phyloP scores from a whole-genome alignment of 2,329 filamentous ascomycete species.

The Pseudofabraea citricarpa region DNA sequence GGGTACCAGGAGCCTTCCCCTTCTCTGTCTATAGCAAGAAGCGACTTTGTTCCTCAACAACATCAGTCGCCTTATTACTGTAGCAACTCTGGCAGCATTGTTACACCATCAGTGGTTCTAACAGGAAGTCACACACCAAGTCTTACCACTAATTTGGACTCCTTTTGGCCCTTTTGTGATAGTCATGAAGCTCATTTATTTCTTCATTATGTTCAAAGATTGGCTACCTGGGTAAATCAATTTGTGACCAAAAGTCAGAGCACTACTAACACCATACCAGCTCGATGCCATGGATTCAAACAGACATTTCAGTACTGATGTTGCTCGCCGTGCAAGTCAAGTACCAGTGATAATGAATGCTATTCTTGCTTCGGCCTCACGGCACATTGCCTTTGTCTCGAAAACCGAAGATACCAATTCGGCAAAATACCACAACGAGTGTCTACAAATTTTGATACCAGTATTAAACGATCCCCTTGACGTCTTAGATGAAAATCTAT shows the following conservation, averaged over 20 bases:
- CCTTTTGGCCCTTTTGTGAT: background rate
- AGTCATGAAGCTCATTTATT: conserved; percentile 1
- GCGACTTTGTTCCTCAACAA: background rate
- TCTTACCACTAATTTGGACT: background rate
- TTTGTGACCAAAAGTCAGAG: background rate
- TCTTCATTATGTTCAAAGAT: background rate
- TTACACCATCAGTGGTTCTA: background rate
- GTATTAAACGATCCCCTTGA: conserved; percentile 31
- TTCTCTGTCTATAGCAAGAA: background rate
- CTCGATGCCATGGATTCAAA: conserved; percentile 37
- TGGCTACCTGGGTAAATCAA: background rate
- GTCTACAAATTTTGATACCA: conserved; percentile 34
- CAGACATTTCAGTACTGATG: conserved; percentile 25
- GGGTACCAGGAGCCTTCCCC: background rate
- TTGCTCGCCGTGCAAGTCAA: background rate
- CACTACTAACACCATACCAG: conserved; percentile 12
- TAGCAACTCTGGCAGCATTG: background rate
- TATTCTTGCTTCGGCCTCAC: background rate
- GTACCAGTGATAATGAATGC: conserved; percentile 1
- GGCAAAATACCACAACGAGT: conserved; percentile 34
- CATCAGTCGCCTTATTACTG: background rate
- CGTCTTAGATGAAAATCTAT: conserved; percentile 31
- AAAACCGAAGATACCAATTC: conserved; percentile 19
- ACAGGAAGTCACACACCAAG: background rate
- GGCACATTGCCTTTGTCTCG: conserved; percentile 23